Evolutionary conservation across 139 green algal species (phyloP).

Genomic region (Nannochloris sp.): DNA sequence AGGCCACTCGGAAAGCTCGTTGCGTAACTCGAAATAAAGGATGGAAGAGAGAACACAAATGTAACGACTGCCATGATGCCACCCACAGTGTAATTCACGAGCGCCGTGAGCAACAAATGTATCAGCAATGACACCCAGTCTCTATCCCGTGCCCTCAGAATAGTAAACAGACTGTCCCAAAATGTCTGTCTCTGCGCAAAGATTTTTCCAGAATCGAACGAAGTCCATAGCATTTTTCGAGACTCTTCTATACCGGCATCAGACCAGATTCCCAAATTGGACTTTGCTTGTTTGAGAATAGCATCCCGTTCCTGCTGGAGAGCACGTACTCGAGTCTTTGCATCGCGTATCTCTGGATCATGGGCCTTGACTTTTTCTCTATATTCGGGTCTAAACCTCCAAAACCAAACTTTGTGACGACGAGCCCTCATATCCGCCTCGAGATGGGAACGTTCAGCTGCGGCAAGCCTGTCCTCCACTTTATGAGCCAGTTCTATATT

Average conservation of each 20-base stretch:
- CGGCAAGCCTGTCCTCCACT: not conserved
- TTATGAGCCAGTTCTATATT: constrained; percentile 13
- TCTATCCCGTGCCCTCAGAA: constrained; percentile 23
- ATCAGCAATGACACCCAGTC: constrained; percentile 42
- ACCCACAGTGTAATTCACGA: constrained; percentile 44
- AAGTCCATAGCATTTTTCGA: constrained; percentile 28
- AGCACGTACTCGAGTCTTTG: constrained; percentile 6
- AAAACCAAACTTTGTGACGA: constrained; percentile 41
- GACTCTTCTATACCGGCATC: constrained; percentile 40
- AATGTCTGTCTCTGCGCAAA: constrained; percentile 47
- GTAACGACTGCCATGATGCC: constrained; percentile 35
- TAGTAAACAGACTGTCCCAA: constrained; percentile 34
- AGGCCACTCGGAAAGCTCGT: constrained; percentile 18
- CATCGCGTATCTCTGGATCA: constrained; percentile 7
- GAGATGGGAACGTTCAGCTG: not conserved
- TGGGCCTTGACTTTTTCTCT: constrained; percentile 5
- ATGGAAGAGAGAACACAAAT: constrained; percentile 37
- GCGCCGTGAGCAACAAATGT: constrained; percentile 25
- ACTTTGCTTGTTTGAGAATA: constrained; percentile 27
- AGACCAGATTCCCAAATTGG: constrained; percentile 40
- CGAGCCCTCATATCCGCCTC: constrained; percentile 2
- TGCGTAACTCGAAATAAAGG: constrained; percentile 27
- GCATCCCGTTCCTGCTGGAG: constrained; percentile 8
- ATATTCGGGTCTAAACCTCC: constrained; percentile 29
- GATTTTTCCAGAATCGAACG: constrained; percentile 42